Evolutionary conservation across 176 grass and related monocot species (phyloP).

Genomic region (Calamus simplicifolius): DNA sequence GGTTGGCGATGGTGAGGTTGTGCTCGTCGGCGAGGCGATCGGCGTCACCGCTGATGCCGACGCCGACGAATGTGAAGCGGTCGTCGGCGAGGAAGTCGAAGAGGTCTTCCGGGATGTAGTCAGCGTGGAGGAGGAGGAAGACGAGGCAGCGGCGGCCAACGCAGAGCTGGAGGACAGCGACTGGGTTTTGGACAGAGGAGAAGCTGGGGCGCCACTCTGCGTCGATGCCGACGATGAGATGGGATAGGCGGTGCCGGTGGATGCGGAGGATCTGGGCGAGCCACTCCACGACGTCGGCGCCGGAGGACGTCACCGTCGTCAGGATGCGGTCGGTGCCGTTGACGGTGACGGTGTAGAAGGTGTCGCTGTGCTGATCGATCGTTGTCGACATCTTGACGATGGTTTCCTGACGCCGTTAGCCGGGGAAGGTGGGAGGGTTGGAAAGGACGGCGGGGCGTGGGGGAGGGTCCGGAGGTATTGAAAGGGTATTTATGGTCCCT

Average conservation of each 20-base stretch:
- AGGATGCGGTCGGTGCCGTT: neutral
- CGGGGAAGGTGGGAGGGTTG: too few species aligned
- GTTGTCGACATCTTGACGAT: too few species aligned
- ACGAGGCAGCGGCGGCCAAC: conserved; percentile 45
- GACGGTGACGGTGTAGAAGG: conserved; percentile 14
- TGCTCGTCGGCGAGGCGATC: conserved; percentile 23
- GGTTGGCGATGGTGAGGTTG: conserved; percentile 3
- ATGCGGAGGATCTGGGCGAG: conserved; percentile 2
- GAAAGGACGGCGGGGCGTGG: too few species aligned
- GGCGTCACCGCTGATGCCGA: conserved; percentile 27
- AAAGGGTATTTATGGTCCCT: too few species aligned
- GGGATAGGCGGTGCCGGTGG: conserved; percentile 14
- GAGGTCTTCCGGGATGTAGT: conserved; percentile 15
- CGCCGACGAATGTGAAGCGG: conserved; percentile 35
- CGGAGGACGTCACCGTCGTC: conserved; percentile 14
- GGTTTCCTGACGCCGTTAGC: too few species aligned
- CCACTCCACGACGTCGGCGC: conserved; percentile 2
- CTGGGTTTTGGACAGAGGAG: neutral
- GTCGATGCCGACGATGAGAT: conserved; percentile 31
- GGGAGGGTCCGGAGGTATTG: too few species aligned
- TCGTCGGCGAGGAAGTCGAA: conserved; percentile 19
- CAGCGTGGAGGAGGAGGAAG: conserved; percentile 31
- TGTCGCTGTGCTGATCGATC: neutral
- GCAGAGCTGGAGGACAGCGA: conserved; percentile 66
- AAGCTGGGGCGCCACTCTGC: conserved; percentile 30